These are phyloP conservation scores for Adiantum capillusveneris DNA, from an alignment of 75 land plant species.

Conservation along the genomic window DNA sequence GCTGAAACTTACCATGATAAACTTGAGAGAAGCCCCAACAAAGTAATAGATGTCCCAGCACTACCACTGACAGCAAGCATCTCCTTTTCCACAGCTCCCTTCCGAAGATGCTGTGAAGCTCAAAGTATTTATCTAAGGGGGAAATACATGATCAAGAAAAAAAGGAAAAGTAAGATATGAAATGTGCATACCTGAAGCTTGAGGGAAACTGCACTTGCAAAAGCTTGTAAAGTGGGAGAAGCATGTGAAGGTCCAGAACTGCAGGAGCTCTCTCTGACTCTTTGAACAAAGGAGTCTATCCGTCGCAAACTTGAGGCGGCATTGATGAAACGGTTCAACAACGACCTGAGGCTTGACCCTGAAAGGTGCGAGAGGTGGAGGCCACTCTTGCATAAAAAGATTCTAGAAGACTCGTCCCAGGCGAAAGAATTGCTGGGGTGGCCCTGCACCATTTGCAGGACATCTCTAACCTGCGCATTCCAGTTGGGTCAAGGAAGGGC, in stretches of 20 bases:
- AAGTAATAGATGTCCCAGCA: conserved; percentile 41
- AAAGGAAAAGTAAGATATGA: too few species aligned
- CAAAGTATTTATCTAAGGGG: neutral
- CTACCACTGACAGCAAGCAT: conserved; percentile 22
- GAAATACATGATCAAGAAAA: neutral
- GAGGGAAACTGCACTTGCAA: conserved; percentile 51
- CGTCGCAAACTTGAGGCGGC: conserved; percentile 62
- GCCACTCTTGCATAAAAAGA: conserved; percentile 43
- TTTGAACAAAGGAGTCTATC: conserved; percentile 42
- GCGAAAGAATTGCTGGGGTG: conserved; percentile 42
- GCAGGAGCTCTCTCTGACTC: conserved; percentile 28
- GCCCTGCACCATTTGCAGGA: conserved; percentile 82
- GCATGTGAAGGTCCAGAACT: conserved; percentile 8
- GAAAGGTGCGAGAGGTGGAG: conserved; percentile 70
- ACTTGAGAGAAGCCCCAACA: conserved; percentile 48
- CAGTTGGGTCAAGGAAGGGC: neutral
- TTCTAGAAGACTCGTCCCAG: conserved; percentile 47
- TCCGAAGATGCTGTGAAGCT: conserved; percentile 47
- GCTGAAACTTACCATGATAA: conserved; percentile 61
- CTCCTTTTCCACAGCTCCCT: conserved; percentile 65
- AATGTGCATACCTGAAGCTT: conserved; percentile 55
- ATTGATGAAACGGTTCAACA: conserved; percentile 49
- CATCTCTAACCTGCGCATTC: conserved; percentile 54
- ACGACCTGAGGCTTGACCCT: conserved; percentile 38
- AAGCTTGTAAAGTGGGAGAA: conserved; percentile 80